Percentiles rank a stretch among this genome's conserved stretches.
Conservation (phyloP, 2,329 filamentous ascomycete genomes). For the Lachnellula willkommii region DNA sequence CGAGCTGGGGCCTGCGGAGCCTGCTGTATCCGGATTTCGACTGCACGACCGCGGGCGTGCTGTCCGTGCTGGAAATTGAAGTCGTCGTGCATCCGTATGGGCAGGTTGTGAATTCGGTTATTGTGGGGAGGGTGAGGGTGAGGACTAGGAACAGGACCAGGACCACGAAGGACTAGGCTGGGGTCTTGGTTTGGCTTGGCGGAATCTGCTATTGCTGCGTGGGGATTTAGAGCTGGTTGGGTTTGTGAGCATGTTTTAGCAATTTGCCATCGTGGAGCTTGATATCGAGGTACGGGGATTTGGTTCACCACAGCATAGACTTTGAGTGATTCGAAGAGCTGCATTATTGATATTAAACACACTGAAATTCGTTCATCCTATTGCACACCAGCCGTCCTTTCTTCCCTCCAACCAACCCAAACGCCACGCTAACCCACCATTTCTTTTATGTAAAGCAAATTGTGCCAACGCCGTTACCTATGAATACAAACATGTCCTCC, state of each 20-base stretch:
- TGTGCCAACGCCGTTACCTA: neutral
- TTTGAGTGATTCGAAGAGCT: too few species aligned
- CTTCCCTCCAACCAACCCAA: neutral
- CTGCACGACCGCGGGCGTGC: neutral
- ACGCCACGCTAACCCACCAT: slow-evolving; percentile 20
- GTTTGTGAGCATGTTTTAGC: too few species aligned
- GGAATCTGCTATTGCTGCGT: too few species aligned
- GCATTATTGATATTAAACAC: too few species aligned
- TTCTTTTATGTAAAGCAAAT: neutral
- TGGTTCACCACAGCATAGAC: too few species aligned
- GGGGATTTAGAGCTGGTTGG: too few species aligned
- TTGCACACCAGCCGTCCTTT: neutral
- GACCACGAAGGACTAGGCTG: neutral
- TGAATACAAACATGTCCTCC: too few species aligned
- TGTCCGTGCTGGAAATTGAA: slow-evolving; percentile 35
- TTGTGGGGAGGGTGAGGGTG: slow-evolving; percentile 32
- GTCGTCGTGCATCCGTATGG: slow-evolving; percentile 44
- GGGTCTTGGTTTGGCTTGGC: neutral
- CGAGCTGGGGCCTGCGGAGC: slow-evolving; percentile 39
- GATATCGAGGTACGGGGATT: too few species aligned
- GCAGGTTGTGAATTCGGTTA: slow-evolving; percentile 45
- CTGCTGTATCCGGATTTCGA: slow-evolving; percentile 39
- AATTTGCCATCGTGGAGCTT: too few species aligned
- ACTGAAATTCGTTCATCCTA: too few species aligned
- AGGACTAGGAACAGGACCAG: neutral